A percentile compares a stretch with the other conserved stretches of the same genome.
These are phyloP conservation scores for Hanseniaspora valbyensis DNA, from an alignment of 805 yeast genomes.

Conservation along the genomic window DNA sequence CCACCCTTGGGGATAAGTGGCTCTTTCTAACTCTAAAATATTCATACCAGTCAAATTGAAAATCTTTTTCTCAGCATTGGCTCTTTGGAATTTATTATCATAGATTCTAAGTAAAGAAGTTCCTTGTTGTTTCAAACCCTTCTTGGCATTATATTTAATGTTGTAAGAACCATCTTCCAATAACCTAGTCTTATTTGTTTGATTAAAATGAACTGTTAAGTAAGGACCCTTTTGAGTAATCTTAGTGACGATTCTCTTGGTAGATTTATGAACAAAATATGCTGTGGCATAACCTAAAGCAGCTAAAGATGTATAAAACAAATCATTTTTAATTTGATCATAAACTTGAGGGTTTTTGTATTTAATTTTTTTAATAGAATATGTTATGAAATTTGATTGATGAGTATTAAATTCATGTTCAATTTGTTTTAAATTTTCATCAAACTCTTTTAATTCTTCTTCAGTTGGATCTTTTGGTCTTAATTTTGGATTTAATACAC, in stretches of 20 bases:
- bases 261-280: background rate
- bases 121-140: background rate
- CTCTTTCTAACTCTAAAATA: background rate
- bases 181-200: background rate
- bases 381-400: background rate
- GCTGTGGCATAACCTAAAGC: background rate
- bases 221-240: background rate
- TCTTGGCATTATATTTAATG: background rate
- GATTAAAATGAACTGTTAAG: background rate
- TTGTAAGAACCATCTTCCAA: background rate
- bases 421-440: background rate
- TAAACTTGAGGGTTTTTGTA: background rate
- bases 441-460: background rate
- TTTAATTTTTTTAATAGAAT: background rate
- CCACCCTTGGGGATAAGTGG: slow-evolving; percentile 1
- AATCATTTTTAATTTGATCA: background rate
- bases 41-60: background rate
- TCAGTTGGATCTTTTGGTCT: background rate
- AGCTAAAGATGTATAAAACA: background rate
- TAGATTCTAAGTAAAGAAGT: background rate
- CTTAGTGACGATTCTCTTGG: slow-evolving; percentile 1
- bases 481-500: background rate
- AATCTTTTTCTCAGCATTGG: background rate
- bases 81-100: background rate
- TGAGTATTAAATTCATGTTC: background rate